Base-by-base conservation (phyloP, 1,284 basidiomycete species). In the Ustilago nuda region DNA sequence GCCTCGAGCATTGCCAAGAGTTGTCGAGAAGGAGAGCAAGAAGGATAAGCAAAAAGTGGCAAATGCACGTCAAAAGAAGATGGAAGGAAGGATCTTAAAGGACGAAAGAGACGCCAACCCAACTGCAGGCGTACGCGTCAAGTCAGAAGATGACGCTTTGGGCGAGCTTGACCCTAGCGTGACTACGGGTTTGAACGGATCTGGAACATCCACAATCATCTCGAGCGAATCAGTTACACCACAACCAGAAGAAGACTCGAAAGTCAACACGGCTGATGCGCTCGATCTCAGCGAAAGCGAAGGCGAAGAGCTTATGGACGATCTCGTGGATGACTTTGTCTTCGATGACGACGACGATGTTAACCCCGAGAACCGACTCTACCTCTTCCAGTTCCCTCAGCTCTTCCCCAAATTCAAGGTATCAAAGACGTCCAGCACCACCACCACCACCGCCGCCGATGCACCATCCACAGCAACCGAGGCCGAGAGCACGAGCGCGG, bases 311-410 rank as follows among this genome's bases (percentile, higher is more conserved):
- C 92, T 93, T 72, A 88, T 93, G 46, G 93, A 95, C 84, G 92
- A 93, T 78, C 90, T 96, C 70, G 89, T 92, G 5, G 92, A 93
- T 56, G 92, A 95, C 85, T 95, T 98, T 82, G 76, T 81, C 23
- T 68, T 78, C 33, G 67, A 79, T 53, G 86, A 86, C 51, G 63
- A 68, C 3, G 72, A 72, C 23, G 79, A 70, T 13, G 56, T 45
- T 23, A 66, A 57, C n/a, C 75, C 75, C 6, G 68, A 88, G 90
- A 91, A 83, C 82, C 89, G 91, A 32, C 88, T 97, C 2, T 96
- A 93, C 84, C 91, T 95, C 76, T 96, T 97, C 87, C 95, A 96
- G 85, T 96, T 98, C 84, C 95, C 95, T 0, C 87, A 89, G n/a
- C 91, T 93, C 0, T 95, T 97, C 87, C 94, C 95, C 0, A 89